Conservation (phyloP, 2,329 filamentous ascomycete species). For the Phaeosphaeriaceae sp. region DNA sequence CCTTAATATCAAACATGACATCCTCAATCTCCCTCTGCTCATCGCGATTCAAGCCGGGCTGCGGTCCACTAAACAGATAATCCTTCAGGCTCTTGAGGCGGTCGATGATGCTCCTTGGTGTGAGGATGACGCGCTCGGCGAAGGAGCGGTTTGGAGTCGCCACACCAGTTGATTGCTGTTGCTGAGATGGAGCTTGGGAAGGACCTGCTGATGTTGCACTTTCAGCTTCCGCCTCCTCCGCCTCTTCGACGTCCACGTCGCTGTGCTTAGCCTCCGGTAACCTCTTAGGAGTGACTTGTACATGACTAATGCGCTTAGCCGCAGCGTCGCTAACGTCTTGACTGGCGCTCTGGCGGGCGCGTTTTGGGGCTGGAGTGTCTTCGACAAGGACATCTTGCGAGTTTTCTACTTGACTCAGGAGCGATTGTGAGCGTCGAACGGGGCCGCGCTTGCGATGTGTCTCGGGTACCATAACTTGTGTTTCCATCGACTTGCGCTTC, state of each 20-base stretch:
- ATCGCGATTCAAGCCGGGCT: slow-evolving; percentile 66
- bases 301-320: slow-evolving; percentile 21
- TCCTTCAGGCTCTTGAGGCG: slow-evolving; percentile 54
- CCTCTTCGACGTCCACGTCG: not conserved
- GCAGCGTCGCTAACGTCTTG: slow-evolving; percentile 43
- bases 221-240: not conserved
- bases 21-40: slow-evolving; percentile 79
- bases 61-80: slow-evolving; percentile 61
- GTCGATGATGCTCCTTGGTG: slow-evolving; percentile 61
- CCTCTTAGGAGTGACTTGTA: slow-evolving; percentile 36
- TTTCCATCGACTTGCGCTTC: slow-evolving; percentile 30
- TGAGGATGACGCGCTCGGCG: slow-evolving; percentile 45
- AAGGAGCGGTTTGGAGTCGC: slow-evolving; percentile 41
- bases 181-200: slow-evolving; percentile 6
- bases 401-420: slow-evolving; percentile 39
- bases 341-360: slow-evolving; percentile 25
- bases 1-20: slow-evolving; percentile 75
- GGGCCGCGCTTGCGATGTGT: slow-evolving; percentile 31
- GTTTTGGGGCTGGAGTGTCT: slow-evolving; percentile 41
- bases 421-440: slow-evolving; percentile 37
- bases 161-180: slow-evolving; percentile 5
- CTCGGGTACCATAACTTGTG: slow-evolving; percentile 16
- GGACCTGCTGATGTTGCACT: slow-evolving; percentile 6
- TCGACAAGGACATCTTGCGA: slow-evolving; percentile 29
- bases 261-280: slow-evolving; percentile 19